Conservation (phyloP, 306 rosid genomes). For the Ziziphus jujuba region DNA sequence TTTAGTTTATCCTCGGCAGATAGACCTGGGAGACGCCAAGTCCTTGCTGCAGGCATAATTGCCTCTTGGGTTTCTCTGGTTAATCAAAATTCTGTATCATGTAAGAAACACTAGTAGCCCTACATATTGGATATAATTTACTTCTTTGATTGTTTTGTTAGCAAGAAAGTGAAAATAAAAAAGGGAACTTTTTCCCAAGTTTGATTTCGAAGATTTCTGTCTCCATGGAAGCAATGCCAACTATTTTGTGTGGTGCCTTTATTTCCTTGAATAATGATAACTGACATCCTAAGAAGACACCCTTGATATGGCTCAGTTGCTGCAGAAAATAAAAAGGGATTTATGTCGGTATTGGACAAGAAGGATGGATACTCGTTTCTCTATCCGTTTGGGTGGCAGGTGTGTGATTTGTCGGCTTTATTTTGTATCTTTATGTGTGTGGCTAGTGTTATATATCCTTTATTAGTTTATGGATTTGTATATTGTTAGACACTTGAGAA, state of each 20-base stretch:
- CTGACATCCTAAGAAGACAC: conserved; percentile 63
- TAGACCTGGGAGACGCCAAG: conserved; percentile 76
- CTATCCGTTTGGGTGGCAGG: conserved; percentile 99
- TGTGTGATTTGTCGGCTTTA: conserved; percentile 22
- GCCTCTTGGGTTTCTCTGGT: conserved; percentile 59
- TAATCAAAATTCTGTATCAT: conserved; percentile 61
- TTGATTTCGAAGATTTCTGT: conserved; percentile 11
- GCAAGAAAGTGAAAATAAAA: background rate
- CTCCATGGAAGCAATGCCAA: conserved; percentile 17
- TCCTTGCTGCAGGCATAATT: conserved; percentile 55
- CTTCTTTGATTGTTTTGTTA: background rate
- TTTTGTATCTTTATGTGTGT: conserved; percentile 15
- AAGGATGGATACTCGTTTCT: conserved; percentile 84
- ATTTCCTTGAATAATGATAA: conserved; percentile 41
- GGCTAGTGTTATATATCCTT: conserved; percentile 16
- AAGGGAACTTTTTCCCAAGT: background rate
- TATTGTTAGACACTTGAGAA: conserved; percentile 18
- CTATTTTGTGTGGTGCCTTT: conserved; percentile 27
- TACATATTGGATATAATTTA: background rate
- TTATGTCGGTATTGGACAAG: conserved; percentile 60
- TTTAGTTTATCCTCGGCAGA: conserved; percentile 52
- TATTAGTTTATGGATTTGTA: background rate
- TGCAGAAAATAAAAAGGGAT: conserved; percentile 87
- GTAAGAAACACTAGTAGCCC: conserved; percentile 45
- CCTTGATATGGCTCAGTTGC: conserved; percentile 99